These are phyloP conservation scores for Barnettozyma hawaiiensis DNA, from an alignment of 1,139 yeast genomes.

Conservation along the genomic window DNA sequence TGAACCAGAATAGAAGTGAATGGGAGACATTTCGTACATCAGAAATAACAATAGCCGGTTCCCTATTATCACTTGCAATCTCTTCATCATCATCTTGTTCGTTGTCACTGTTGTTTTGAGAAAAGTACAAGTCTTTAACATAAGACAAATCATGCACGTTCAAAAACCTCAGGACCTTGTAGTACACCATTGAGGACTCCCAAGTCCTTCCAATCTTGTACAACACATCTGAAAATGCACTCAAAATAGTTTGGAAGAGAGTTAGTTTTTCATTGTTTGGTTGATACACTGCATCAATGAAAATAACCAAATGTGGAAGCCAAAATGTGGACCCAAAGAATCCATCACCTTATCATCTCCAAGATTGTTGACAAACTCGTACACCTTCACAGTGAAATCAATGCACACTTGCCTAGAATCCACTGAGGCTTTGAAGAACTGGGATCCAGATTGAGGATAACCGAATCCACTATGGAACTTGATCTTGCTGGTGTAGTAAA, in stretches of 20 bases:
- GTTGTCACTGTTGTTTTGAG: background rate
- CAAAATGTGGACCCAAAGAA: constrained; percentile 32
- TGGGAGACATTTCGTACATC: background rate
- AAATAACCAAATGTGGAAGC: constrained; percentile 33
- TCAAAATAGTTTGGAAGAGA: background rate
- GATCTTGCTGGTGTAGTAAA: background rate
- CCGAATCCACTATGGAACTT: background rate
- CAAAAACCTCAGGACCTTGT: background rate
- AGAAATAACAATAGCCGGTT: background rate
- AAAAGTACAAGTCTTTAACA: background rate
- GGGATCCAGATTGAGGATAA: background rate
- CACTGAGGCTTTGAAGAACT: background rate
- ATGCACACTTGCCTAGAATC: background rate
- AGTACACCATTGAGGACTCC: background rate
- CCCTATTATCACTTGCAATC: background rate
- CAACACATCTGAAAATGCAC: background rate
- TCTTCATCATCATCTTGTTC: background rate
- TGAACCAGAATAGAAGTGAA: background rate
- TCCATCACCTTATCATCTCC: constrained; percentile 22
- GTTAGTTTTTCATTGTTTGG: background rate
- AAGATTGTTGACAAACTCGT: constrained; percentile 11
- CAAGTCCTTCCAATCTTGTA: background rate
- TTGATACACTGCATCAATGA: constrained; percentile 21
- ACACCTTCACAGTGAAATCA: background rate
- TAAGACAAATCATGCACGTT: background rate